A percentile compares a stretch with the other conserved stretches of the same genome.
These are phyloP conservation scores for Pythium dissimile DNA, from an alignment of 352 stramenopile species.

Conservation along the genomic window DNA sequence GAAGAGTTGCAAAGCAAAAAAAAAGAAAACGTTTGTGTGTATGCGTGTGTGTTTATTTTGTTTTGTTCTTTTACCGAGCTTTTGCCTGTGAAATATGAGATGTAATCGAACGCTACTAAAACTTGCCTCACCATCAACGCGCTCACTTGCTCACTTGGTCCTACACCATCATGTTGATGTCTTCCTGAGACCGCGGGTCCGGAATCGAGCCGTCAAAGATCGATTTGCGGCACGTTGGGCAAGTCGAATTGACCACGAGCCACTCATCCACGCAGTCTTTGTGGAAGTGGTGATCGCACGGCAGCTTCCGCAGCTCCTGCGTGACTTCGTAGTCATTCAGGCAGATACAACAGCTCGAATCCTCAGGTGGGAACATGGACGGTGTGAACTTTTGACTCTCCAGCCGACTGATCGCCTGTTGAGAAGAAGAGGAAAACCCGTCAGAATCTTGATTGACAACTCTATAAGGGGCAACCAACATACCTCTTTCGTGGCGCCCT, in stretches of 20 bases:
- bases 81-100: not conserved
- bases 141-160: not conserved
- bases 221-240: slow-evolving; percentile 83
- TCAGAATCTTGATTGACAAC: not conserved
- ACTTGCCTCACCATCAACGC: not conserved
- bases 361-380: slow-evolving; percentile 69
- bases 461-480: not conserved
- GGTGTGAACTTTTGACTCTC: slow-evolving; percentile 51
- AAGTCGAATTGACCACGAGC: slow-evolving; percentile 86
- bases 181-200: slow-evolving; percentile 41
- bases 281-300: slow-evolving; percentile 95
- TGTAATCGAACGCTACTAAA: not conserved
- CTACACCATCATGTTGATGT: slow-evolving; percentile 60
- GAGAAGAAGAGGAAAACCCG: not conserved
- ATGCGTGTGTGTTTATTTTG: too few species aligned
- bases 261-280: slow-evolving; percentile 90
- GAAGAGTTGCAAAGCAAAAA: not conserved
- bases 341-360: slow-evolving; percentile 91
- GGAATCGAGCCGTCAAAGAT: slow-evolving; percentile 40
- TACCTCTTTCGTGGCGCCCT: slow-evolving; percentile 81
- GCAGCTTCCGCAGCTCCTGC: slow-evolving; percentile 91
- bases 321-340: slow-evolving; percentile 84
- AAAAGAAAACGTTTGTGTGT: too few species aligned
- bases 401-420: slow-evolving; percentile 65
- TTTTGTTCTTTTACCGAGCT: not conserved